Evolutionary conservation across 2,329 filamentous ascomycete genomes (phyloP).

Genomic region (Penicillium sp.): DNA sequence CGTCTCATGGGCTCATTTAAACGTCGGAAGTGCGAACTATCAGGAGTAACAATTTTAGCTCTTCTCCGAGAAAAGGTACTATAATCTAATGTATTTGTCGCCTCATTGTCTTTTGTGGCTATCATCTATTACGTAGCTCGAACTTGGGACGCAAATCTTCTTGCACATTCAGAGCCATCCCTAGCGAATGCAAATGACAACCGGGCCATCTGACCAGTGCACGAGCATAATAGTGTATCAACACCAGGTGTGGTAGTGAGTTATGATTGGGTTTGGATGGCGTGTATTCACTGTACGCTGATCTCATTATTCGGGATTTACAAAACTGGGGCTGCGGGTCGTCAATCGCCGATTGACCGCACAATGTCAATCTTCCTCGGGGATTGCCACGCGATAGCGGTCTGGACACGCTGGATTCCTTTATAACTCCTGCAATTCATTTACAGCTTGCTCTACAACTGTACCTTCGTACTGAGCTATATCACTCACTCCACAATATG

Average conservation of each 20-base stretch:
- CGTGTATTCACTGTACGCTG: not conserved
- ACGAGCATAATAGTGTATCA: not conserved
- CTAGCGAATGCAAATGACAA: not conserved
- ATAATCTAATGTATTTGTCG: not conserved
- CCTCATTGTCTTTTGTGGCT: not conserved
- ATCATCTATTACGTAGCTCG: not conserved
- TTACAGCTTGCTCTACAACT: not conserved
- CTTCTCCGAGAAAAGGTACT: not conserved
- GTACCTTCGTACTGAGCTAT: not conserved
- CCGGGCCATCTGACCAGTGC: not conserved
- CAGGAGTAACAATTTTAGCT: not conserved
- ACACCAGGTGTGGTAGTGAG: not conserved
- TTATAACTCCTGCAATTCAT: not conserved
- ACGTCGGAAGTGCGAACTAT: not conserved
- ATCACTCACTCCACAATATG: slow-evolving; percentile 10
- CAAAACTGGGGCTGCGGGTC: not conserved
- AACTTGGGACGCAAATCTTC: not conserved
- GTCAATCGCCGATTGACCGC: slow-evolving; percentile 20
- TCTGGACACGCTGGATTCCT: slow-evolving; percentile 1
- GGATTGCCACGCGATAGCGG: slow-evolving; percentile 8
- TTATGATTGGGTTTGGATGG: not conserved
- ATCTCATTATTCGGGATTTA: slow-evolving; percentile 10
- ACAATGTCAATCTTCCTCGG: slow-evolving; percentile 11
- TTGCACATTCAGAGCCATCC: not conserved
- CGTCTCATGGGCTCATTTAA: not conserved